A percentile compares a stretch with the other conserved stretches of the same genome.
Evolutionary conservation across 2,329 filamentous ascomycete species (phyloP).

Genomic region (Claviceps paspali): DNA sequence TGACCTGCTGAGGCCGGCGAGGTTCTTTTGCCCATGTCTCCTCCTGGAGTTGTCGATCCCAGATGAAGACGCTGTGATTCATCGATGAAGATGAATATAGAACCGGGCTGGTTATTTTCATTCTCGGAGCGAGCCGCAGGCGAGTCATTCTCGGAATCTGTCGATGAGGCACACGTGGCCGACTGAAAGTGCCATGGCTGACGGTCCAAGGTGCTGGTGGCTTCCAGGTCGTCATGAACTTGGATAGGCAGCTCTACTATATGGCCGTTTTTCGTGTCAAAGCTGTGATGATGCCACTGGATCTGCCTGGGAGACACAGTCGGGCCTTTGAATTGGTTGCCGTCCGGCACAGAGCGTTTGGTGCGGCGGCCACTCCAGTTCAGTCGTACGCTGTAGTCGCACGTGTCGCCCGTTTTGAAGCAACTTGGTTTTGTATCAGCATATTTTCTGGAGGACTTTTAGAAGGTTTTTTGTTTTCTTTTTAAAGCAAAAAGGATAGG

Average conservation of each 20-base stretch:
- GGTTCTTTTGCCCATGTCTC: neutral
- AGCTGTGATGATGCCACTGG: constrained; percentile 2
- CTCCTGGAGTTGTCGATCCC: neutral
- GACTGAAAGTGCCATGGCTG: neutral
- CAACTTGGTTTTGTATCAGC: constrained; percentile 28
- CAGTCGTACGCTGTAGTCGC: constrained; percentile 67
- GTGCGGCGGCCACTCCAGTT: constrained; percentile 58
- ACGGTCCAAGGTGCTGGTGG: neutral
- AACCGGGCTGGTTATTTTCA: neutral
- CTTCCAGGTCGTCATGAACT: neutral
- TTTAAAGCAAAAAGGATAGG: no score
- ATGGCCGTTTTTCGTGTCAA: neutral
- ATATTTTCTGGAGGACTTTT: no score
- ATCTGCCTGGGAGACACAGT: neutral
- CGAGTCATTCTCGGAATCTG: neutral
- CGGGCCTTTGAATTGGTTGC: neutral
- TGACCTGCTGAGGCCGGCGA: neutral
- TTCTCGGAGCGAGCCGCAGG: neutral
- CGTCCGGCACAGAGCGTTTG: constrained; percentile 7
- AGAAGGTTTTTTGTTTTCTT: no score
- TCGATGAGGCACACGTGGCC: neutral
- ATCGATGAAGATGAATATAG: constrained; percentile 2
- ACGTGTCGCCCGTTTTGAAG: constrained; percentile 52
- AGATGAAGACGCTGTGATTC: constrained; percentile 2
- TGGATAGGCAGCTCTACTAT: neutral